A percentile compares a stretch with the other conserved stretches of the same genome.
phyloP scores from a whole-genome alignment of 257 asterid species.

The Lithospermum erythrorhizon region DNA sequence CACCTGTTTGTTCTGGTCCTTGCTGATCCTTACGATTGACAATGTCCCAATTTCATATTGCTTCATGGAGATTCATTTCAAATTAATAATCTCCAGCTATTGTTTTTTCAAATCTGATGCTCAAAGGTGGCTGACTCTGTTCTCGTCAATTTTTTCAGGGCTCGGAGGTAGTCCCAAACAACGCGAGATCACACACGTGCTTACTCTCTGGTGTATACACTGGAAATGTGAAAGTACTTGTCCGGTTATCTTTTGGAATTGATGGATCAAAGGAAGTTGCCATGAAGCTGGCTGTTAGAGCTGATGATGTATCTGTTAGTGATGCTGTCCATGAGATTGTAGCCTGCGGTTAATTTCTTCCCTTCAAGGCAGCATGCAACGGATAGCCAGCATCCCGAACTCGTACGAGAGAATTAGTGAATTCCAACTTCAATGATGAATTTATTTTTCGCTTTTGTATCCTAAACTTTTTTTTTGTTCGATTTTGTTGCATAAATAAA shows the following conservation, averaged over 20 bases:
- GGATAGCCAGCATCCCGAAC: neutral
- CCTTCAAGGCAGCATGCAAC: neutral
- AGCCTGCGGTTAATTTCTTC: constrained; percentile 58
- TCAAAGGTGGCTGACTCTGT: neutral
- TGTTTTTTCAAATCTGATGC: neutral
- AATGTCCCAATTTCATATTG: too few species aligned
- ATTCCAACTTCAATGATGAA: neutral
- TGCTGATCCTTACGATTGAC: neutral
- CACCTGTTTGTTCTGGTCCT: neutral
- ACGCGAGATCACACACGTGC: constrained; percentile 88
- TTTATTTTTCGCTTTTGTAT: too few species aligned
- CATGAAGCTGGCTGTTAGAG: constrained; percentile 90
- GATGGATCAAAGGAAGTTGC: constrained; percentile 86
- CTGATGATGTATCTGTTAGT: constrained; percentile 72
- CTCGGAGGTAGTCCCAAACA: constrained; percentile 68
- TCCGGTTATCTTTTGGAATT: constrained; percentile 78
- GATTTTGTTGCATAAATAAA: too few species aligned
- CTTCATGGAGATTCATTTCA: too few species aligned
- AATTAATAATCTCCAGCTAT: too few species aligned
- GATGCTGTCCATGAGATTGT: constrained; percentile 92
- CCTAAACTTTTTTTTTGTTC: too few species aligned
- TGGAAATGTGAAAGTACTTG: constrained; percentile 85
- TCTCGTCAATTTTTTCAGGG: constrained; percentile 44
- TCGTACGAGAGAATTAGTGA: neutral
- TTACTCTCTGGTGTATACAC: constrained; percentile 86